Conservation (phyloP, 73 alveolate genomes). For the Tetrahymena malaccensis region DNA sequence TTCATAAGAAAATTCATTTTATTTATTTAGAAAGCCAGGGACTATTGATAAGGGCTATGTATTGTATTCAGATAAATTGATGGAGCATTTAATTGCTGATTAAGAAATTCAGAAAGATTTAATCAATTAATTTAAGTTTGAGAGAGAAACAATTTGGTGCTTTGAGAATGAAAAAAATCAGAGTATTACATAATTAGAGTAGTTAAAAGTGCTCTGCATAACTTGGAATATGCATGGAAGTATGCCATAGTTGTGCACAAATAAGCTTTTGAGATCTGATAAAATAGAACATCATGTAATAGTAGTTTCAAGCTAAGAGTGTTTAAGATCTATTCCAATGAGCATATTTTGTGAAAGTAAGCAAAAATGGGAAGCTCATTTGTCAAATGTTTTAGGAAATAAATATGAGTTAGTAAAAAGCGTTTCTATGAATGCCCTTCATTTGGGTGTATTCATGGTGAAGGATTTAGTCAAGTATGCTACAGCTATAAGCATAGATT, state of each 20-base stretch:
- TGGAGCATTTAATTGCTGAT: background rate
- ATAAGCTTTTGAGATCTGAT: constrained; percentile 41
- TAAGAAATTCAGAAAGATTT: background rate
- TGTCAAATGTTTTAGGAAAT: constrained; percentile 51
- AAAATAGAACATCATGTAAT: constrained; percentile 65
- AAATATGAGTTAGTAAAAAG: constrained; percentile 57
- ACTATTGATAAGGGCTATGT: background rate
- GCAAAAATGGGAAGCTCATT: constrained; percentile 65
- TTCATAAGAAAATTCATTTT: background rate
- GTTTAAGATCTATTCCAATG: constrained; percentile 75
- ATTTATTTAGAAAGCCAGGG: background rate
- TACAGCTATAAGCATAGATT: constrained; percentile 51
- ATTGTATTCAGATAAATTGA: background rate
- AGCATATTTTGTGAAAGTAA: constrained; percentile 58
- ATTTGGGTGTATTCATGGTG: constrained; percentile 63
- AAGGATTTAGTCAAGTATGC: constrained; percentile 48
- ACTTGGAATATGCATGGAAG: constrained; percentile 79
- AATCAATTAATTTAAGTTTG: background rate
- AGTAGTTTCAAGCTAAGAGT: constrained; percentile 83
- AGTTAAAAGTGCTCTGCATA: constrained; percentile 39
- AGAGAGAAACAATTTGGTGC: background rate
- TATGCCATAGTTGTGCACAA: constrained; percentile 30
- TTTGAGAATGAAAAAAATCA: background rate
- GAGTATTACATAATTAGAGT: background rate
- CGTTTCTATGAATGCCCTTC: constrained; percentile 74